These are phyloP conservation scores for Scalesia atractyloides DNA, from an alignment of 129 eudicot species.

Conservation along the genomic window DNA sequence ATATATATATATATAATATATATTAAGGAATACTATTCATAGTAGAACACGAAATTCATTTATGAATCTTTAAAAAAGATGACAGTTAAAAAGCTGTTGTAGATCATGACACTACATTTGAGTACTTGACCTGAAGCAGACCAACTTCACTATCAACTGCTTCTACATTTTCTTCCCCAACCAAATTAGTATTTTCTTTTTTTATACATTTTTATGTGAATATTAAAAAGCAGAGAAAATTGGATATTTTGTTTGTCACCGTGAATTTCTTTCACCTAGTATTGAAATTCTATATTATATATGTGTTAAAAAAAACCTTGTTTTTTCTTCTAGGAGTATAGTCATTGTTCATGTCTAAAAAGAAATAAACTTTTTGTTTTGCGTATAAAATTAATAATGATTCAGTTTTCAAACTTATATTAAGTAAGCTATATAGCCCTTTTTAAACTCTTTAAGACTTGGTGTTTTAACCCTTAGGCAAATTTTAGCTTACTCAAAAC, in stretches of 20 bases:
- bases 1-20: no score
- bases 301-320: no score
- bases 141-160: slow-evolving; percentile 30
- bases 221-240: background rate
- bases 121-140: slow-evolving; percentile 7
- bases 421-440: no score
- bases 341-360: no score
- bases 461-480: no score
- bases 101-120: slow-evolving; percentile 32
- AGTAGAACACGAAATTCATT: slow-evolving; percentile 38
- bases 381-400: no score
- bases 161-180: slow-evolving; percentile 23
- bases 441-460: no score
- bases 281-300: background rate
- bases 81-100: slow-evolving; percentile 26
- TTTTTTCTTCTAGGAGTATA: no score
- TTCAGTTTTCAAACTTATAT: no score
- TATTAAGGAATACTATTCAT: slow-evolving; percentile 23
- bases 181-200: slow-evolving; percentile 2
- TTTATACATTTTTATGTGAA: background rate
- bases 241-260: background rate
- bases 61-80: slow-evolving; percentile 30
- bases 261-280: background rate
- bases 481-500: no score
- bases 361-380: no score